Conservation (phyloP, 1,284 basidiomycete genomes). For the Sphagnurus paluster region DNA sequence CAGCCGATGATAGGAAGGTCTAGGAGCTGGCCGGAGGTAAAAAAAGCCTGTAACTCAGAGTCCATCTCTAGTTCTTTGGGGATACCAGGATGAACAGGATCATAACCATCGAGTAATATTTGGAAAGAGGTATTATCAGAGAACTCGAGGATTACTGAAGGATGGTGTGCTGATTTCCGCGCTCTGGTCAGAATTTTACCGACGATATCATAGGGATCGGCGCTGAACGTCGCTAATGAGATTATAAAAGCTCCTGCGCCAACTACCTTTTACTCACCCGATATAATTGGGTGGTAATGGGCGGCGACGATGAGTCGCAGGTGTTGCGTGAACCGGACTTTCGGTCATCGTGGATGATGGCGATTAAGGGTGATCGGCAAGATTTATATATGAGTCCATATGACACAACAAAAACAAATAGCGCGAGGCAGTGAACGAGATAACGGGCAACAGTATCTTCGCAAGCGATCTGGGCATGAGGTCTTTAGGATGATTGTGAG, state of each 20-base stretch:
- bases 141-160: conserved; percentile 38
- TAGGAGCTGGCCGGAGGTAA: neutral
- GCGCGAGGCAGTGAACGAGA: neutral
- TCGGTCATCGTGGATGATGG: neutral
- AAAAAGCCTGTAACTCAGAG: neutral
- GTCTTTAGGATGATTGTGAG: too few species aligned
- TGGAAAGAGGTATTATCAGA: conserved; percentile 2
- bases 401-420: conserved; percentile 2
- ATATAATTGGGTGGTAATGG: conserved; percentile 3
- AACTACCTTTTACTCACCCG: neutral
- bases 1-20: conserved; percentile 2
- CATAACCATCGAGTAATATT: conserved; percentile 3
- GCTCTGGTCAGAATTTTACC: conserved; percentile 53
- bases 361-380: neutral
- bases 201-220: conserved; percentile 5
- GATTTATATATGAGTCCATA: neutral
- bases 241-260: conserved; percentile 36
- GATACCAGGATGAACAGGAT: conserved; percentile 1
- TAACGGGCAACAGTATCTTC: too few species aligned
- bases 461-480: too few species aligned
- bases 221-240: conserved; percentile 19
- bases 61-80: conserved; percentile 54
- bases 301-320: neutral
- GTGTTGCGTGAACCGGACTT: neutral
- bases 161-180: conserved; percentile 52